phyloP scores from a whole-genome alignment of 2,329 filamentous ascomycete species.

The Xylaria arbuscula region DNA sequence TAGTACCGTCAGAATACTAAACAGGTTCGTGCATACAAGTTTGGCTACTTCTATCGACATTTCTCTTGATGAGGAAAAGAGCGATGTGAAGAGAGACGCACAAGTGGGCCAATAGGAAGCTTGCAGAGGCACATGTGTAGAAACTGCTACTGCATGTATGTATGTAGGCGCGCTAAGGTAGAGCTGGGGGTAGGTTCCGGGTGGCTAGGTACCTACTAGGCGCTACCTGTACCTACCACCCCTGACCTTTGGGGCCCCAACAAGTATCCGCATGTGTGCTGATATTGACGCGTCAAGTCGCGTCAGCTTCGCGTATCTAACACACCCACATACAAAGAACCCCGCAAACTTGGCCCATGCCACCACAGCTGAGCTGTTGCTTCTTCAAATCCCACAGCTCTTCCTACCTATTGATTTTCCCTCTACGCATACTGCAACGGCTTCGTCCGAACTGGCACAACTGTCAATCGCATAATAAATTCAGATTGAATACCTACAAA shows the following conservation, averaged over 20 bases:
- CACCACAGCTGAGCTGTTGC: conserved; percentile 10
- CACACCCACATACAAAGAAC: conserved; percentile 4
- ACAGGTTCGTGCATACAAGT: too few relatives aligned
- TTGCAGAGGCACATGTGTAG: conserved; percentile 12
- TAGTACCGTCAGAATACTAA: background rate
- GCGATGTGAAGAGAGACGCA: background rate
- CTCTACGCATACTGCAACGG: background rate
- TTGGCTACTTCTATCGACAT: background rate
- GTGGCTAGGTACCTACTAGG: background rate
- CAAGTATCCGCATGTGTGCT: background rate
- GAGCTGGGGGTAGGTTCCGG: conserved; percentile 8
- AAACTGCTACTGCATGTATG: background rate
- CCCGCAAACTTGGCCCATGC: conserved; percentile 18
- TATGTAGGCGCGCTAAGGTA: background rate
- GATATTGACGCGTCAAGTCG: conserved; percentile 42
- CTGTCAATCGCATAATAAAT: background rate
- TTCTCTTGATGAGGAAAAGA: conserved; percentile 9
- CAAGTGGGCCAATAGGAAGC: background rate
- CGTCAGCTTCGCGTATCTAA: conserved; percentile 44
- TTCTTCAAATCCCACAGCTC: conserved; percentile 14
- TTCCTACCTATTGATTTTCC: background rate
- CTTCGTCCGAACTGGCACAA: conserved; percentile 14
- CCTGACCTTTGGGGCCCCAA: background rate
- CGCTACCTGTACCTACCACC: background rate
- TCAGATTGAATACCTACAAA: background rate